Evolutionary conservation across 306 rosid genomes (phyloP).

Genomic region (Gastrolobium villosum): DNA sequence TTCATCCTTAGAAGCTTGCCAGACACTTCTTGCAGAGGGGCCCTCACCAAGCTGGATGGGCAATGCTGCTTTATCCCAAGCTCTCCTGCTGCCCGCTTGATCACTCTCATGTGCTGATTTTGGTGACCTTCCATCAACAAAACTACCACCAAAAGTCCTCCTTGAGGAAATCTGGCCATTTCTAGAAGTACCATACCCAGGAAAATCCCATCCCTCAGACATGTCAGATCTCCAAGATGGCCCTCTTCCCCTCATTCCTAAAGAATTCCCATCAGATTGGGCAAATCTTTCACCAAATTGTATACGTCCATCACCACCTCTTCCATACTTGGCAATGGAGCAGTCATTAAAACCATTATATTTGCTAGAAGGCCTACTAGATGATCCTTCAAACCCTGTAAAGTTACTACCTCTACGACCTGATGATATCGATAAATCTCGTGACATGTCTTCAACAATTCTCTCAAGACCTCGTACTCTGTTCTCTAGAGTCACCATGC

Average conservation of each 20-base stretch:
- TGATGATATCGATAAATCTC: slow-evolving; percentile 86
- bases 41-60: slow-evolving; percentile 92
- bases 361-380: slow-evolving; percentile 77
- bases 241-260: slow-evolving; percentile 85
- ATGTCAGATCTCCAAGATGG: slow-evolving; percentile 86
- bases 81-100: slow-evolving; percentile 86
- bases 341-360: slow-evolving; percentile 84
- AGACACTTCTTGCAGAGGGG: slow-evolving; percentile 98
- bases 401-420: slow-evolving; percentile 84
- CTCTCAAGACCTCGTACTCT: slow-evolving; percentile 98
- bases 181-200: slow-evolving; percentile 76
- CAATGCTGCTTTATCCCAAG: slow-evolving; percentile 88
- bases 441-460: slow-evolving; percentile 96
- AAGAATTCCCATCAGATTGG: slow-evolving; percentile 80
- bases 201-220: slow-evolving; percentile 82
- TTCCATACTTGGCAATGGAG: slow-evolving; percentile 79
- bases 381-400: slow-evolving; percentile 83
- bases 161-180: slow-evolving; percentile 82
- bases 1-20: slow-evolving; percentile 99
- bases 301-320: slow-evolving; percentile 80
- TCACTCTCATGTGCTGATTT: slow-evolving; percentile 82
- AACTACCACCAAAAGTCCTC: slow-evolving; percentile 74
- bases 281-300: slow-evolving; percentile 77
- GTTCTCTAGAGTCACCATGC: slow-evolving; percentile 96
- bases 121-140: slow-evolving; percentile 83